These are phyloP conservation scores for Picocystis salinarum DNA, from an alignment of 139 green algal species.

Conservation along the genomic window DNA sequence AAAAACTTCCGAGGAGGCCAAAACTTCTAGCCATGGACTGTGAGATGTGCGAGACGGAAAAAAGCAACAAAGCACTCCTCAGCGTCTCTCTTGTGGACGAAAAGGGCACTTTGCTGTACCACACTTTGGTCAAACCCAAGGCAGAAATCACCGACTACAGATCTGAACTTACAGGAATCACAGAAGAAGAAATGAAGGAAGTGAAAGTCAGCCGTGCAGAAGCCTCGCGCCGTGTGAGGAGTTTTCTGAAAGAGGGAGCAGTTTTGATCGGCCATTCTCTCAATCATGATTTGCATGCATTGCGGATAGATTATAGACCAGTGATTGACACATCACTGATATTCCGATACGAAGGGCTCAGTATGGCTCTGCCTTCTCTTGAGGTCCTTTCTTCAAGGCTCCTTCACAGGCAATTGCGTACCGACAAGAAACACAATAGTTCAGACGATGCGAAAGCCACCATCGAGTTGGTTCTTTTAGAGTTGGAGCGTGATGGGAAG, in stretches of 20 bases:
- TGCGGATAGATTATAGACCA: constrained; percentile 26
- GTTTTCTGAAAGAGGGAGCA: too few species aligned
- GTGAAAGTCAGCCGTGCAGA: constrained; percentile 9
- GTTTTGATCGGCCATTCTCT: constrained; percentile 40
- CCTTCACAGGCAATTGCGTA: not conserved
- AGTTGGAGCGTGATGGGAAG: constrained; percentile 12
- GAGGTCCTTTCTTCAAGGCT: not conserved
- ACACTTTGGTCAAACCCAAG: constrained; percentile 24
- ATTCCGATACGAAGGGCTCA: constrained; percentile 14
- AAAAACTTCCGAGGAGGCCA: too few species aligned
- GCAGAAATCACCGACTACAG: constrained; percentile 19
- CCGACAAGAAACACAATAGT: constrained; percentile 23
- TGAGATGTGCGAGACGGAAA: constrained; percentile 37
- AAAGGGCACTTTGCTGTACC: constrained; percentile 1
- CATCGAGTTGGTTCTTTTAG: constrained; percentile 26
- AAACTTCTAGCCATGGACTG: constrained; percentile 30
- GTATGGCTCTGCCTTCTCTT: not conserved
- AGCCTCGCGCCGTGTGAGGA: constrained; percentile 11
- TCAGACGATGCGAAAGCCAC: constrained; percentile 27
- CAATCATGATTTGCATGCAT: constrained; percentile 29
- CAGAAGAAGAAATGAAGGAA: constrained; percentile 16
- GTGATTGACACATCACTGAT: constrained; percentile 39
- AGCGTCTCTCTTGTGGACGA: too few species aligned
- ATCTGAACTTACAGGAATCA: constrained; percentile 25
- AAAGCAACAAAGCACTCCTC: constrained; percentile 16